A percentile compares a stretch with the other conserved stretches of the same genome.
Evolutionary conservation across 2,329 filamentous ascomycete species (phyloP).

Genomic region (Penicillium sp.): DNA sequence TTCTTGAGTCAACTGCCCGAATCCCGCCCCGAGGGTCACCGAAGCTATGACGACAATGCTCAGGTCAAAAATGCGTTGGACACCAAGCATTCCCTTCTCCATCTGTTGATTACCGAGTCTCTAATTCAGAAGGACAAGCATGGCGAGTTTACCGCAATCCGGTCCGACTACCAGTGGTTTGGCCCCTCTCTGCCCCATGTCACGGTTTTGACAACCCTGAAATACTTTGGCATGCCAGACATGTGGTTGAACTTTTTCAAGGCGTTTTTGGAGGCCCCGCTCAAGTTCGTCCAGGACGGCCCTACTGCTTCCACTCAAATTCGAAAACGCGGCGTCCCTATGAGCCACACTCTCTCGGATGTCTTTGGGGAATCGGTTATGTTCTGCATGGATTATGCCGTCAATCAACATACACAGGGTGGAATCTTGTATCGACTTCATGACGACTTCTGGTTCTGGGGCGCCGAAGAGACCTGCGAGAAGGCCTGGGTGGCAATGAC

Average conservation of each 20-base stretch:
- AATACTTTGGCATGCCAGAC: conserved; percentile 64
- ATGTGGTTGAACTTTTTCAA: conserved; percentile 65
- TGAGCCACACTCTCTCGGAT: conserved; percentile 65
- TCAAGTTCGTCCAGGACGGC: conserved; percentile 64
- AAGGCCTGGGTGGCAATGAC: conserved; percentile 66
- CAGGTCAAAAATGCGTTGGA: conserved; percentile 51
- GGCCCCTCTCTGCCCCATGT: conserved; percentile 64
- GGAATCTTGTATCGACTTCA: conserved; percentile 65
- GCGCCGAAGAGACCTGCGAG: conserved; percentile 59
- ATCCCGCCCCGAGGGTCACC: conserved; percentile 45
- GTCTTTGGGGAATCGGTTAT: conserved; percentile 66
- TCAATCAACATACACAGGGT: conserved; percentile 64
- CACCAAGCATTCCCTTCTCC: conserved; percentile 63
- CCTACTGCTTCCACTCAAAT: conserved; percentile 50
- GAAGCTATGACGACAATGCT: conserved; percentile 49
- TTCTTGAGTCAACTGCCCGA: conserved; percentile 64
- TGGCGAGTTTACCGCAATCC: conserved; percentile 59
- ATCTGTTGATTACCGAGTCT: conserved; percentile 62
- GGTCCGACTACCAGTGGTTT: conserved; percentile 66
- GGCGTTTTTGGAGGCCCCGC: conserved; percentile 63
- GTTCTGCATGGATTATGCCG: conserved; percentile 69
- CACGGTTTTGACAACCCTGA: conserved; percentile 63
- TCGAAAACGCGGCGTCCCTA: conserved; percentile 64
- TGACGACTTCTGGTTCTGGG: conserved; percentile 73
- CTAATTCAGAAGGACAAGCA: conserved; percentile 57